Evolutionary conservation across 139 green algal genomes (phyloP), one percentile per base, ranked within the genome.

Genomic region (Tetradesmus lagerheimii): DNA sequence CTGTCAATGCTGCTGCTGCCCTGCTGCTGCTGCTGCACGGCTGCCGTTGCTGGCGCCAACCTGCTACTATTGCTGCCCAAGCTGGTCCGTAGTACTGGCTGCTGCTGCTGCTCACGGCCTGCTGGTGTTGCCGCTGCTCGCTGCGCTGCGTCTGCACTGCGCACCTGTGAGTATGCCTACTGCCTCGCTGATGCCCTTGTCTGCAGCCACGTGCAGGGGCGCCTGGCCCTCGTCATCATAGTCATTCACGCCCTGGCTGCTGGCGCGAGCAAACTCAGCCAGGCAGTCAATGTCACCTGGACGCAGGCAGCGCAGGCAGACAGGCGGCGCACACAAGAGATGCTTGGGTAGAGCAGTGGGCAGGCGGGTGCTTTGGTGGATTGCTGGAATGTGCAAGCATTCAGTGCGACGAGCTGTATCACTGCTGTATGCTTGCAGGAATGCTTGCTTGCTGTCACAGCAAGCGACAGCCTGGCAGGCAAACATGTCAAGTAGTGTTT

Each of bases 151-250:
- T n/a, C n/a, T n/a, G n/a, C n/a, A n/a, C 71, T 41, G 38, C 77
- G 1, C 45, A 84, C 85, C 71, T 39, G 67, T 81, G 45, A 91
- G 78, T 37, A 91, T 87, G 39, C 29, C 50, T 0, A 91, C 78
- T 14, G 87, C 87, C 57, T 87, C 87, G 53, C 39, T 47, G 25
- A 91, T 37, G 29, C 87, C 87, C n/a, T 87, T 78, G 53, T 91
- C 87, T 35, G 87, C 87, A 29, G 87, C 87, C 20, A 91, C 57
- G 37, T 91, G 87, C 39, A 91, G 38, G 0, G 87, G 38, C 4
- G 87, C 66, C 57, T 87, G 87, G 1, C 87, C 87, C 34, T 91
- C 87, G n/a, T 91, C 87, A 25, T 91, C 87, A 57, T 91, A 91
- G 15, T 91, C 78, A 25, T 91, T 80, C 38, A 91, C 29, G 2